Percentiles rank a stretch among this genome's conserved stretches.
phyloP scores from a whole-genome alignment of 805 yeast species.

The Metahyphopichia silvanorum region DNA sequence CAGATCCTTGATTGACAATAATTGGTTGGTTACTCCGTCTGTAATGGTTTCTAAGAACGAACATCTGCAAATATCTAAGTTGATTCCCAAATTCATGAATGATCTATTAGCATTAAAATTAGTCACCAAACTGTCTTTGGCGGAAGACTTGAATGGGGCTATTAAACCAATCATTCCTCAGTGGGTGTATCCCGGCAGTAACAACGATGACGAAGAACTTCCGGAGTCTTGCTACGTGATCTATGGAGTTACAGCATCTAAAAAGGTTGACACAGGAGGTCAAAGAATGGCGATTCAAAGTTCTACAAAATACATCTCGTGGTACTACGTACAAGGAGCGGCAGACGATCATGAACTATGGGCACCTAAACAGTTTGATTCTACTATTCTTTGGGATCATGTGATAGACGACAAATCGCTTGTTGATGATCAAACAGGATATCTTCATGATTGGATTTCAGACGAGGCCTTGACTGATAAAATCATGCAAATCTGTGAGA shows the following conservation, averaged over 20 bases:
- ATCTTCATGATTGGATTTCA: constrained; percentile 15
- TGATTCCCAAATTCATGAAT: constrained; percentile 48
- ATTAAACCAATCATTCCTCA: constrained; percentile 57
- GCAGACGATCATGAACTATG: constrained; percentile 93
- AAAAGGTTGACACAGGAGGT: constrained; percentile 17
- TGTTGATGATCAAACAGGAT: constrained; percentile 18
- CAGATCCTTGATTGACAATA: constrained; percentile 3
- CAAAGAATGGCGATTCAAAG: constrained; percentile 4
- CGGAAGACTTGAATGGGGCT: constrained; percentile 12
- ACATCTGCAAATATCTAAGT: constrained; percentile 42
- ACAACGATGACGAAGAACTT: constrained; percentile 1
- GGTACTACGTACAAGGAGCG: constrained; percentile 81
- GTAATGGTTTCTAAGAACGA: constrained; percentile 57
- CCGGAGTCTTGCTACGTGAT: constrained; percentile 28
- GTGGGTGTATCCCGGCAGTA: constrained; percentile 63
- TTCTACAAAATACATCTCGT: constrained; percentile 5
- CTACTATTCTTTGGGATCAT: constrained; percentile 54
- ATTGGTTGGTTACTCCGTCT: constrained; percentile 11
- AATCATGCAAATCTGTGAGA: constrained; percentile 12
- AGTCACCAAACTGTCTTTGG: constrained; percentile 29
- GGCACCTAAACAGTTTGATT: constrained; percentile 42
- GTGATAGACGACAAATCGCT: constrained; percentile 6
- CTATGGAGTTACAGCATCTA: constrained; percentile 60
- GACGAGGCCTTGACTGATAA: constrained; percentile 19
- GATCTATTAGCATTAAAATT: constrained; percentile 41